Conservation (phyloP, 176 grass and related monocot genomes). For the Canna indica region DNA sequence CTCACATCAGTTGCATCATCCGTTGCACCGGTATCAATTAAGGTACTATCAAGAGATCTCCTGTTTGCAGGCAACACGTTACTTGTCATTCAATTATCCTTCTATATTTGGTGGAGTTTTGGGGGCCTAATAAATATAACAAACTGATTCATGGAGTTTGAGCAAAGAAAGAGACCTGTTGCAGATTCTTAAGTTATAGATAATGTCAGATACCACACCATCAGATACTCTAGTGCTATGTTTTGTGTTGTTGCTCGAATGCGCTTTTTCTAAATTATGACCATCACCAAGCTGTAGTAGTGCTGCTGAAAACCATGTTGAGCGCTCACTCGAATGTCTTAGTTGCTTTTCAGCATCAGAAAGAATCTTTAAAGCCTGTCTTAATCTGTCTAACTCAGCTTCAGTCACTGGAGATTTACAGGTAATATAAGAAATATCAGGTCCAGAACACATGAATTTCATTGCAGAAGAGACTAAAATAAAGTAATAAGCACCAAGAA, state of each 20-base stretch:
- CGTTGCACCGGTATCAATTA: slow-evolving; percentile 23
- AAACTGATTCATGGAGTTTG: slow-evolving; percentile 20
- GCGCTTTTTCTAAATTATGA: slow-evolving; percentile 56
- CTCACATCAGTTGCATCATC: slow-evolving; percentile 26
- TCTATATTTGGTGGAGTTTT: slow-evolving; percentile 32
- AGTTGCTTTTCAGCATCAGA: slow-evolving; percentile 96
- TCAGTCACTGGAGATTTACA: slow-evolving; percentile 58
- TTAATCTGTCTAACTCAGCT: slow-evolving; percentile 85
- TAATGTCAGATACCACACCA: slow-evolving; percentile 32
- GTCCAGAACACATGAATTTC: neutral
- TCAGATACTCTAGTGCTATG: slow-evolving; percentile 43
- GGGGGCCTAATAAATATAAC: slow-evolving; percentile 29
- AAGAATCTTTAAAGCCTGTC: slow-evolving; percentile 89
- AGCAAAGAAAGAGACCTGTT: slow-evolving; percentile 33
- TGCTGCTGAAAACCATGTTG: slow-evolving; percentile 94
- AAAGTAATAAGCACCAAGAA: neutral
- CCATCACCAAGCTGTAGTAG: slow-evolving; percentile 83
- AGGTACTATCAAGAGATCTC: slow-evolving; percentile 45
- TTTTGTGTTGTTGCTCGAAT: slow-evolving; percentile 53
- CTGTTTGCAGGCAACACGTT: slow-evolving; percentile 23
- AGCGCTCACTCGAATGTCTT: slow-evolving; percentile 85
- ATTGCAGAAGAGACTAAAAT: neutral
- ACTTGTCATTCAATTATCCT: slow-evolving; percentile 17
- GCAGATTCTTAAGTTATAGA: slow-evolving; percentile 39
- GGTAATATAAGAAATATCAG: neutral